Evolutionary conservation across 495 filamentous ascomycete species (phyloP), one percentile per base, ranked within the genome.

Genomic region (Podospora anserina): DNA sequence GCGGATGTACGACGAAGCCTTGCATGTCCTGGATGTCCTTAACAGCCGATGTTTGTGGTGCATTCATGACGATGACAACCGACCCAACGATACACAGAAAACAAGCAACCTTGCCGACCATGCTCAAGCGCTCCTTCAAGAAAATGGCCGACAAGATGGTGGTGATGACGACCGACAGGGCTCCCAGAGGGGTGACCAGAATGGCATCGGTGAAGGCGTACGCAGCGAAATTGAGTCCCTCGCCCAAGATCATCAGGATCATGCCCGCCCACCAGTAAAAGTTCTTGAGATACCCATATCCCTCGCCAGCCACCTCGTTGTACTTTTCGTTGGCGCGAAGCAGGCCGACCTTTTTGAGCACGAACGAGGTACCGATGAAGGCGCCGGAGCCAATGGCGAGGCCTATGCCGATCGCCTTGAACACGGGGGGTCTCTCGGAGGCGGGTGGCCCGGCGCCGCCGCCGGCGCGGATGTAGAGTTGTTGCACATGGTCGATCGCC

Each of bases 171-270:
- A 99, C 95, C 0, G 92, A 93, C 63, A 98, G 83, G n/a, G 95
- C 95, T 64, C 95, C 95, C 65, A 99, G 79, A 13, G 96, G 94
- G 6, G 95, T 97, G 60, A 99, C 95, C 69, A 99, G 79, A 72
- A 99, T 97, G 61, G 95, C 95, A 78, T 99, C 95, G 72, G 95
- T 94, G 75, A 99, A 98, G 59, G 92, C 92, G 76, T 99, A 99
- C 26, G 95, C 96, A 66, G 91, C 93, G 74, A 99, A 97, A 79
- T 99, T 99, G 87, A 94, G 97, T 44, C 95, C 88, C 80, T 99
- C 95, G 62, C 95, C 95, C 56, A 98, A 74, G 71, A 98, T 96
- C 95, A 99, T 99, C 75, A 99, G 82, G 20, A 86, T 93, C 96
- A 99, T 99, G 70, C 95, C 95, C 26, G 80, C 77, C 95, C 95